Percentiles rank a stretch among this genome's conserved stretches.
Conservation (phyloP, 306 rosid genomes). For the Lathyrus aphaca region DNA sequence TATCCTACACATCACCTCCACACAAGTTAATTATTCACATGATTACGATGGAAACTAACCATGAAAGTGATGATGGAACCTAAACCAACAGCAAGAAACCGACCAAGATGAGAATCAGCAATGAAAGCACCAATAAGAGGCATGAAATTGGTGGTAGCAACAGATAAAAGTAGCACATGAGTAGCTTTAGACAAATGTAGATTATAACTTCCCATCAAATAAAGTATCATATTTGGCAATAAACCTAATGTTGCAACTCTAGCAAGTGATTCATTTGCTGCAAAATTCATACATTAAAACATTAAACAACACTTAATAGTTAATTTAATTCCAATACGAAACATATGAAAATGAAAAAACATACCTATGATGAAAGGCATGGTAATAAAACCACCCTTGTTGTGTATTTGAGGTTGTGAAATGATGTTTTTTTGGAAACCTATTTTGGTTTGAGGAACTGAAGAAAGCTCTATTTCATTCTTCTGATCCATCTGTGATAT, state of each 20-base stretch:
- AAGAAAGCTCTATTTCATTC: constrained; percentile 2
- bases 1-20: not conserved
- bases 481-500: not conserved
- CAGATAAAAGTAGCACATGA: constrained; percentile 24
- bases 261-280: constrained; percentile 32
- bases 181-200: constrained; percentile 21
- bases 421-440: not conserved
- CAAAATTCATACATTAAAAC: constrained; percentile 5
- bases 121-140: constrained; percentile 29
- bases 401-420: not conserved
- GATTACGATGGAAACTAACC: not conserved
- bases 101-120: constrained; percentile 26
- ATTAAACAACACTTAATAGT: not conserved
- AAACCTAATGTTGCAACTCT: constrained; percentile 29
- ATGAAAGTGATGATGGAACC: constrained; percentile 31
- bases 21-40: not conserved
- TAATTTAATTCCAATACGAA: not conserved
- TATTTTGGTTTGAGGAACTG: not conserved
- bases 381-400: constrained; percentile 25
- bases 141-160: constrained; percentile 25
- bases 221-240: constrained; percentile 26
- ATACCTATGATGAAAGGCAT: constrained; percentile 33
- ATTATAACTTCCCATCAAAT: constrained; percentile 29
- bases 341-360: not conserved
- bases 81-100: constrained; percentile 24